These are phyloP conservation scores for Sporothrix brasiliensis DNA, from an alignment of 2,329 filamentous ascomycete genomes.

Conservation along the genomic window DNA sequence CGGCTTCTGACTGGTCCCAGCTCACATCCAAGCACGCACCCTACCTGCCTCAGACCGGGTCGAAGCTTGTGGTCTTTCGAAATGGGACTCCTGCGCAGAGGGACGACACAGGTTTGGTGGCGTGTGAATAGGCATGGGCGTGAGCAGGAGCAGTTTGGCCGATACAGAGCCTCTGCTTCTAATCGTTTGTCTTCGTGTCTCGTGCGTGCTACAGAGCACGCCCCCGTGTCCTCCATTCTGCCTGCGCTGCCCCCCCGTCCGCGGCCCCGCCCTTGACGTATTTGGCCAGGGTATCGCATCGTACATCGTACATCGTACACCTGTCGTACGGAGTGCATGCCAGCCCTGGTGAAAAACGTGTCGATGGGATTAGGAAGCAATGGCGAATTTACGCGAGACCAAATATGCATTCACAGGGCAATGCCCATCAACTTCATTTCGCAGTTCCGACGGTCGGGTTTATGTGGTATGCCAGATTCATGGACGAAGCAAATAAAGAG, in stretches of 20 bases:
- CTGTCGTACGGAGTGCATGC: background rate
- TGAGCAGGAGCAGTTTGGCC: background rate
- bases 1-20: slow-evolving; percentile 19
- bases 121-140: background rate
- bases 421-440: background rate
- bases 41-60: slow-evolving; percentile 1
- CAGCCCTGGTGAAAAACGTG: background rate
- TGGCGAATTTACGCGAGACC: background rate
- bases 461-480: too few species aligned
- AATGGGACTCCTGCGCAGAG: slow-evolving; percentile 14
- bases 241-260: background rate
- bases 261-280: background rate
- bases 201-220: slow-evolving; percentile 13
- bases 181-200: slow-evolving; percentile 3
- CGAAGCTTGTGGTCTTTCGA: slow-evolving; percentile 25
- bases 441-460: too few species aligned
- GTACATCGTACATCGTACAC: background rate
- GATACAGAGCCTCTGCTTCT: slow-evolving; percentile 20
- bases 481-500: too few species aligned
- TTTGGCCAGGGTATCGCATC: slow-evolving; percentile 4
- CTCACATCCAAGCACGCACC: background rate
- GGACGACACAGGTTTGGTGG: slow-evolving; percentile 25
- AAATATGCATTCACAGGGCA: background rate
- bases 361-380: background rate
- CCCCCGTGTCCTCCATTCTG: slow-evolving; percentile 12